Percentiles rank a stretch among this genome's conserved stretches.
phyloP scores from a whole-genome alignment of 305 asterid species.

The Fraxinus greggii region DNA sequence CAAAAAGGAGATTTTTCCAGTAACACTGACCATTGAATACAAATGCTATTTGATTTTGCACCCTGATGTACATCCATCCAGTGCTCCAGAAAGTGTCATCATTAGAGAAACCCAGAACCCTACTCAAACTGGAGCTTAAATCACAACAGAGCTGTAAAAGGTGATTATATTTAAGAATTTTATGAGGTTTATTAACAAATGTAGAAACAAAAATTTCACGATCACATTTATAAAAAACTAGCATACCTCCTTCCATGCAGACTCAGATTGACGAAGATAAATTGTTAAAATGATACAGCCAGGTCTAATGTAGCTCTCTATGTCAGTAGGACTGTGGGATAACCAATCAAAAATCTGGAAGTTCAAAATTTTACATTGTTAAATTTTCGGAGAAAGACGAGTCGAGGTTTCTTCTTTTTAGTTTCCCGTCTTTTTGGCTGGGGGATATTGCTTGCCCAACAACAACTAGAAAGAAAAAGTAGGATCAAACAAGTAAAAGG shows the following conservation, averaged over 20 bases:
- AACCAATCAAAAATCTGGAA: slow-evolving; percentile 84
- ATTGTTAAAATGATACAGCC: slow-evolving; percentile 76
- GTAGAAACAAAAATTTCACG: neutral
- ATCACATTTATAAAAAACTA: slow-evolving; percentile 12
- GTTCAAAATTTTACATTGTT: slow-evolving; percentile 26
- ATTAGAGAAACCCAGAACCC: slow-evolving; percentile 56
- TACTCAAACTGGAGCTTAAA: slow-evolving; percentile 63
- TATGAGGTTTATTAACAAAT: slow-evolving; percentile 17
- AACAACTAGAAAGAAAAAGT: neutral
- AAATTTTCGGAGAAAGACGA: slow-evolving; percentile 20
- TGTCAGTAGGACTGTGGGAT: slow-evolving; percentile 75
- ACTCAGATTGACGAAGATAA: slow-evolving; percentile 61
- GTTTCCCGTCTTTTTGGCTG: neutral
- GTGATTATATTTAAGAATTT: slow-evolving; percentile 21
- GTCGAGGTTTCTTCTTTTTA: neutral
- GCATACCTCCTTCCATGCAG: slow-evolving; percentile 82
- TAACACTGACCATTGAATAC: slow-evolving; percentile 49
- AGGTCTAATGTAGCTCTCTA: slow-evolving; percentile 84
- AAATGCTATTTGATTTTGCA: slow-evolving; percentile 71
- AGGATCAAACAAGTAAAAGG: neutral
- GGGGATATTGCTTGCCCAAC: neutral
- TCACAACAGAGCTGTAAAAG: slow-evolving; percentile 58
- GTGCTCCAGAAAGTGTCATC: slow-evolving; percentile 64
- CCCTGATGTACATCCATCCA: slow-evolving; percentile 75
- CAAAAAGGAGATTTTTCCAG: slow-evolving; percentile 1